phyloP scores from a whole-genome alignment of 2,329 filamentous ascomycete genomes.

The Ascochyta fabae region DNA sequence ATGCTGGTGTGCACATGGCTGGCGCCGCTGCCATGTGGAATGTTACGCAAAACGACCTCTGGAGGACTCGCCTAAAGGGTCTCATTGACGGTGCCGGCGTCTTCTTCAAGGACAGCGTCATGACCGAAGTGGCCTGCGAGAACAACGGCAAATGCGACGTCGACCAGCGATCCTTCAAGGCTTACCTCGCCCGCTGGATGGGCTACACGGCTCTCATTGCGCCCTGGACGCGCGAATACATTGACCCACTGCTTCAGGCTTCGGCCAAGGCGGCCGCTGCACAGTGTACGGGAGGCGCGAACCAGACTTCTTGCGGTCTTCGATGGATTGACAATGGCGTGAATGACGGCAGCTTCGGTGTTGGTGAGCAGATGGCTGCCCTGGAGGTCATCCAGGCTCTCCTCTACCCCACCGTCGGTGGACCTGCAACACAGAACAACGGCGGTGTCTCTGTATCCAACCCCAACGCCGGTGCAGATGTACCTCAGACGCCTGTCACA shows the following conservation, averaged over 20 bases:
- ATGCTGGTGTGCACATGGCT: constrained; percentile 54
- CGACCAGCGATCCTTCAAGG: constrained; percentile 57
- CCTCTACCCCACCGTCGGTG: constrained; percentile 40
- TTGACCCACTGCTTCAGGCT: constrained; percentile 60
- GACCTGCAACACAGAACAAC: constrained; percentile 55
- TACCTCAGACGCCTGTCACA: constrained; percentile 36
- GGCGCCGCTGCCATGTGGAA: constrained; percentile 59
- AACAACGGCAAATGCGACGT: constrained; percentile 54
- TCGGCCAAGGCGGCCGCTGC: constrained; percentile 64
- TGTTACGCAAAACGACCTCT: constrained; percentile 42
- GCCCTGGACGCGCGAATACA: constrained; percentile 43
- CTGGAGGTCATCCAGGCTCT: constrained; percentile 61
- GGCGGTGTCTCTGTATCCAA: constrained; percentile 61
- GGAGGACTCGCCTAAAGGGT: constrained; percentile 38
- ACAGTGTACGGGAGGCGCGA: constrained; percentile 59
- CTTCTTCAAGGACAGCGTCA: constrained; percentile 54
- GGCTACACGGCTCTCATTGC: constrained; percentile 50
- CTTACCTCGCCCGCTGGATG: constrained; percentile 54
- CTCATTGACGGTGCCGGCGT: constrained; percentile 49
- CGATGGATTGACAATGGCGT: constrained; percentile 50
- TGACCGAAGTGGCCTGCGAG: constrained; percentile 58
- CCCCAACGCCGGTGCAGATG: constrained; percentile 47
- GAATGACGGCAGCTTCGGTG: constrained; percentile 59
- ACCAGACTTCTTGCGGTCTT: constrained; percentile 56
- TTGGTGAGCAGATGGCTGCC: constrained; percentile 66